phyloP scores from a whole-genome alignment of 495 filamentous ascomycete genomes.

The Lasiosphaeria ovina region DNA sequence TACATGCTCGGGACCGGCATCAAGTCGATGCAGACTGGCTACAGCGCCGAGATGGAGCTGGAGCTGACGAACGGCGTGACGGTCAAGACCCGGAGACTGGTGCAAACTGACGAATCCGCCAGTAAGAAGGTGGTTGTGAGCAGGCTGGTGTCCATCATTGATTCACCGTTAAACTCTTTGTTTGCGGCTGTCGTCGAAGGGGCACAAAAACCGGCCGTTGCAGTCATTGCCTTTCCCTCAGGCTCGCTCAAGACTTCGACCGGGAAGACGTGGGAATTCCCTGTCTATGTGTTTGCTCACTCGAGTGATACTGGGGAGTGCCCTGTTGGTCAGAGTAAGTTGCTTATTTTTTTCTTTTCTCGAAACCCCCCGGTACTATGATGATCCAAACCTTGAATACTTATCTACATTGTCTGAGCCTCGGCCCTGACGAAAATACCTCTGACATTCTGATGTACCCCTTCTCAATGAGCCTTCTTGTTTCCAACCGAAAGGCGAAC shows the following conservation, averaged over 20 bases:
- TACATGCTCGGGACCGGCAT: slow-evolving; percentile 80
- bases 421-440: slow-evolving; percentile 77
- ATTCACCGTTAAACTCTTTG: slow-evolving; percentile 60
- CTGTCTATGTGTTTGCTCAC: slow-evolving; percentile 74
- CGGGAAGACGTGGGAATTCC: slow-evolving; percentile 38
- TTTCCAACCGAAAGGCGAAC: slow-evolving; percentile 15
- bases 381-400: slow-evolving; percentile 88
- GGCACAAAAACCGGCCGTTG: slow-evolving; percentile 68
- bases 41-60: slow-evolving; percentile 38
- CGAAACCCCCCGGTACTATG: slow-evolving; percentile 39
- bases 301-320: slow-evolving; percentile 89
- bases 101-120: slow-evolving; percentile 41
- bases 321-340: slow-evolving; percentile 82
- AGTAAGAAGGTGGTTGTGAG: slow-evolving; percentile 26
- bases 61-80: slow-evolving; percentile 59
- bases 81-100: slow-evolving; percentile 56
- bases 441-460: slow-evolving; percentile 84
- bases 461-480: slow-evolving; percentile 26
- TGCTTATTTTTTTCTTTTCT: slow-evolving; percentile 19
- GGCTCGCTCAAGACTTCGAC: slow-evolving; percentile 42
- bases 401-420: slow-evolving; percentile 99
- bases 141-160: slow-evolving; percentile 62
- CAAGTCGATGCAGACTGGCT: slow-evolving; percentile 28
- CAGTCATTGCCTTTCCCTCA: slow-evolving; percentile 67
- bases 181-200: slow-evolving; percentile 75